These are phyloP conservation scores for Colletotrichum tofieldiae DNA, from an alignment of 2,329 filamentous ascomycete genomes.

Conservation along the genomic window DNA sequence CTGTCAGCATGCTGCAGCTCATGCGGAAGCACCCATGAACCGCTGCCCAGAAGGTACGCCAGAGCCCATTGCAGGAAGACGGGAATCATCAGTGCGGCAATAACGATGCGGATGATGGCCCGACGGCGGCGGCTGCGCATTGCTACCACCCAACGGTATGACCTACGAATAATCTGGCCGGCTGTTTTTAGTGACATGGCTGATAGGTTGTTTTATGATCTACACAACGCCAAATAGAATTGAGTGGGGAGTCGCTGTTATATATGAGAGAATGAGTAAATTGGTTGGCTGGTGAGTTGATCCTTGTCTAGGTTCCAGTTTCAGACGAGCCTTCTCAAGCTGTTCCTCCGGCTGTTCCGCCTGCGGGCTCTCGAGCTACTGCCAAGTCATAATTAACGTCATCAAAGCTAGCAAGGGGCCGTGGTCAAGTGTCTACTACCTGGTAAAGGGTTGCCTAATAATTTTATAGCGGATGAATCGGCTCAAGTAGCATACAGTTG, in stretches of 20 bases:
- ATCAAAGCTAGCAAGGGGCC: no score
- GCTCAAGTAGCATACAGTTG: no score
- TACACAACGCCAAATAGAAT: not conserved
- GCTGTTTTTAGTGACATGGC: not conserved
- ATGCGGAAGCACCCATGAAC: constrained; percentile 54
- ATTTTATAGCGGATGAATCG: no score
- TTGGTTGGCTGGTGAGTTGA: no score
- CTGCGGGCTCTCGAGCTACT: no score
- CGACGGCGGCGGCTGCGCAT: not conserved
- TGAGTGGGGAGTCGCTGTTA: not conserved
- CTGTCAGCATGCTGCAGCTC: constrained; percentile 53
- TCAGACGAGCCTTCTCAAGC: no score
- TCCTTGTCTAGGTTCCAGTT: no score
- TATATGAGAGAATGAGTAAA: no score
- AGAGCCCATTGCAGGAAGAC: constrained; percentile 54
- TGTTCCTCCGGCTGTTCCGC: no score
- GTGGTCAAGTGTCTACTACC: no score
- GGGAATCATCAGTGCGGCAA: constrained; percentile 42
- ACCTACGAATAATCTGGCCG: not conserved
- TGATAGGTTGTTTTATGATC: not conserved
- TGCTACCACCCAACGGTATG: not conserved
- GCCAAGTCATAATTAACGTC: no score
- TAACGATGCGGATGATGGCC: not conserved
- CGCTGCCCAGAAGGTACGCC: constrained; percentile 54
- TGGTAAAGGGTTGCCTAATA: no score